Conservation (phyloP, 805 yeast genomes). For the Tetrapisispora fleetii region DNA sequence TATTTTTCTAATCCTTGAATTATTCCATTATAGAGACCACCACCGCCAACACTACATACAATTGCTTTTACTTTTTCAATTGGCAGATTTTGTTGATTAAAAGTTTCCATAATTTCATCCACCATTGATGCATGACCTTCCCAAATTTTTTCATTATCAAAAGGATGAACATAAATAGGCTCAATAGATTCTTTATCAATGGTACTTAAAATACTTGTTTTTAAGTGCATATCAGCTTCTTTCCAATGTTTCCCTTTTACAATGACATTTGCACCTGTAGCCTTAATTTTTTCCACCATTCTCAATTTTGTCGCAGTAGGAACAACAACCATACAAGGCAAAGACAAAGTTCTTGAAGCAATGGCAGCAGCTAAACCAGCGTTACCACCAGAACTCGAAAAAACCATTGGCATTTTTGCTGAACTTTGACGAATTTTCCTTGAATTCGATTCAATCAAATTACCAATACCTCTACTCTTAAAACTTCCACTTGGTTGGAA, state of each 20-base stretch:
- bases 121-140: slow-evolving; percentile 43
- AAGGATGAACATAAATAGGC: slow-evolving; percentile 47
- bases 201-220: slow-evolving; percentile 21
- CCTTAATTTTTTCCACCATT: slow-evolving; percentile 33
- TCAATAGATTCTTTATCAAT: slow-evolving; percentile 14
- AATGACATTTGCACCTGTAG: slow-evolving; percentile 41
- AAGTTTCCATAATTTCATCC: slow-evolving; percentile 33
- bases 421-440: slow-evolving; percentile 21
- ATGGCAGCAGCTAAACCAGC: slow-evolving; percentile 41
- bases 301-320: slow-evolving; percentile 40
- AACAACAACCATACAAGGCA: slow-evolving; percentile 47
- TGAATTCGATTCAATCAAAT: slow-evolving; percentile 32
- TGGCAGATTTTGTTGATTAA: slow-evolving; percentile 15
- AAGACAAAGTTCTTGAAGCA: slow-evolving; percentile 31
- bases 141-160: slow-evolving; percentile 43
- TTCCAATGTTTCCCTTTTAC: slow-evolving; percentile 38
- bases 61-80: slow-evolving; percentile 32
- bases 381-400: slow-evolving; percentile 45
- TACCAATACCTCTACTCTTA: slow-evolving; percentile 47
- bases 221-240: slow-evolving; percentile 41
- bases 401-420: slow-evolving; percentile 31
- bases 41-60: slow-evolving; percentile 50
- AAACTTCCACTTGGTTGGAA: slow-evolving; percentile 51
- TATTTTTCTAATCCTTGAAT: slow-evolving; percentile 35
- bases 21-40: slow-evolving; percentile 47